phyloP scores from a whole-genome alignment of 2,329 filamentous ascomycete species.

The Cadophora malorum region DNA sequence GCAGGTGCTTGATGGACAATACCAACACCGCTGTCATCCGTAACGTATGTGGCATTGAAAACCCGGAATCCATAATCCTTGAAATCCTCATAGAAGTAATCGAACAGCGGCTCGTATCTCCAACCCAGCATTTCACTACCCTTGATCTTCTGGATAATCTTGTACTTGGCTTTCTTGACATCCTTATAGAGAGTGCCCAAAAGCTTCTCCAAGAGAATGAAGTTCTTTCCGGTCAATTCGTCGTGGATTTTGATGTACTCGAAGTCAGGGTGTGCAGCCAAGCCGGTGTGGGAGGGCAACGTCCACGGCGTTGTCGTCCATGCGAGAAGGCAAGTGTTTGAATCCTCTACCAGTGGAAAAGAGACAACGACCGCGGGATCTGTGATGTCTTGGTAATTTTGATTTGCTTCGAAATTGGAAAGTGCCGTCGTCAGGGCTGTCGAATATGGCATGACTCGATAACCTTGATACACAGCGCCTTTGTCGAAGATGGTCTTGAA shows the following conservation, averaged over 20 bases:
- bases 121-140: conserved; percentile 82
- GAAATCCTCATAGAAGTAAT: conserved; percentile 89
- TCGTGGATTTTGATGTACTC: conserved; percentile 90
- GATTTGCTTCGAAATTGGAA: conserved; percentile 92
- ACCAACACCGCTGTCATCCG: conserved; percentile 87
- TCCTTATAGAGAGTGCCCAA: conserved; percentile 89
- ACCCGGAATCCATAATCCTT: conserved; percentile 84
- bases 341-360: conserved; percentile 82
- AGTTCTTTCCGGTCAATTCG: conserved; percentile 81
- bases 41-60: conserved; percentile 84
- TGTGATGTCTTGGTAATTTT: conserved; percentile 93
- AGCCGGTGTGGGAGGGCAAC: conserved; percentile 77
- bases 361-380: conserved; percentile 89
- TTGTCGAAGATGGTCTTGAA: conserved; percentile 95
- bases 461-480: conserved; percentile 85
- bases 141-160: conserved; percentile 78
- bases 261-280: conserved; percentile 81
- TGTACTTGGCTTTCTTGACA: conserved; percentile 93
- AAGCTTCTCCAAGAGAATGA: conserved; percentile 82
- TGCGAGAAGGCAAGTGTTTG: conserved; percentile 76
- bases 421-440: conserved; percentile 88
- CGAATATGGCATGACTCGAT: conserved; percentile 94
- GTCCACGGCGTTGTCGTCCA: conserved; percentile 95
- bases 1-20: conserved; percentile 94
- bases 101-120: conserved; percentile 88